Conservation (phyloP, 192 early-diverging fungal genomes). For the Backusella australiensis region DNA sequence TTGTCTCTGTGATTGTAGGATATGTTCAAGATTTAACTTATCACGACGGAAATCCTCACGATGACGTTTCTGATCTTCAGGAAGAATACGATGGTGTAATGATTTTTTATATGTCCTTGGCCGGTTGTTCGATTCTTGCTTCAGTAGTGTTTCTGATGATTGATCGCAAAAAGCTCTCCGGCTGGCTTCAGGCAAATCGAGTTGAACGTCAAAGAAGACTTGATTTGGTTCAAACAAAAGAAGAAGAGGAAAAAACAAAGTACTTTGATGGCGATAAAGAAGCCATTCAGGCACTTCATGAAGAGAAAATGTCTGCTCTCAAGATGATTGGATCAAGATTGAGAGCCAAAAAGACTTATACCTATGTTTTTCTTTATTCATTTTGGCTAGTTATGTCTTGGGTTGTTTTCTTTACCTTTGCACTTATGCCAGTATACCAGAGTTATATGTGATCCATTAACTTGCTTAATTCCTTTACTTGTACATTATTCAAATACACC, state of each 20-base stretch:
- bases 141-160: constrained; percentile 17
- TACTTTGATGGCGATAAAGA: neutral
- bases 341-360: constrained; percentile 9
- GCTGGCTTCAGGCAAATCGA: constrained; percentile 29
- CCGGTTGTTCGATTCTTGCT: neutral
- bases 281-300: neutral
- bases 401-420: constrained; percentile 32
- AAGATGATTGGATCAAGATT: constrained; percentile 20
- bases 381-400: constrained; percentile 32
- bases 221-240: neutral
- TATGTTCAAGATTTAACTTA: constrained; percentile 52
- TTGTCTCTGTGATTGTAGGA: constrained; percentile 57
- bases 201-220: constrained; percentile 20
- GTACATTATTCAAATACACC: neutral
- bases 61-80: constrained; percentile 16
- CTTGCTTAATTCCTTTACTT: neutral
- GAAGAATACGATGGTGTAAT: constrained; percentile 33
- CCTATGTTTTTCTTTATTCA: constrained; percentile 19
- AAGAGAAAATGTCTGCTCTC: constrained; percentile 11
- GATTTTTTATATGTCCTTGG: constrained; percentile 24
- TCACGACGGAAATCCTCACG: constrained; percentile 27
- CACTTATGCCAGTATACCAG: constrained; percentile 33
- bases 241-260: constrained; percentile 6
- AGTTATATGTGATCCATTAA: constrained; percentile 3
- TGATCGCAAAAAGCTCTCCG: constrained; percentile 16